Conservation (phyloP, 345 rosid genomes). For the Rhizophora mangle region DNA sequence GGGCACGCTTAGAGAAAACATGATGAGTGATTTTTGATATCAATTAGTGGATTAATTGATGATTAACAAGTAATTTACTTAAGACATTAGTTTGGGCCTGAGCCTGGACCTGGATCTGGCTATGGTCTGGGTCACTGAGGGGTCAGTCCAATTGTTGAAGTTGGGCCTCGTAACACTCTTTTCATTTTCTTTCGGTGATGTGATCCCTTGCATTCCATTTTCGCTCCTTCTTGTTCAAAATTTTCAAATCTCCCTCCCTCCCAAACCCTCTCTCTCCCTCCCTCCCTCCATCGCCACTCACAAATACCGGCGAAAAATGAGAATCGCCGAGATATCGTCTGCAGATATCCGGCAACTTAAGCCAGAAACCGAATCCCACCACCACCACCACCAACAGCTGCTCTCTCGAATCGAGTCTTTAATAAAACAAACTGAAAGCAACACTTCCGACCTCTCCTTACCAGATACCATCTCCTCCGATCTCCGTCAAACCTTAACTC, state of each 20-base stretch:
- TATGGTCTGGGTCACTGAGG: too few relatives aligned
- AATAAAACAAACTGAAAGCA: conserved; percentile 56
- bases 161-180: too few relatives aligned
- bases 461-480: conserved; percentile 48
- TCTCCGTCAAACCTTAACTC: conserved; percentile 51
- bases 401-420: conserved; percentile 64
- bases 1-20: too few relatives aligned
- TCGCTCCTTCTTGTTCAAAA: conserved; percentile 3
- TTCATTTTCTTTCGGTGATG: too few relatives aligned
- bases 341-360: conserved; percentile 42
- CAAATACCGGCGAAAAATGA: conserved; percentile 44
- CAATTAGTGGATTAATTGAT: too few relatives aligned
- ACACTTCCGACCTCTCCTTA: conserved; percentile 29
- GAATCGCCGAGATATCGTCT: conserved; percentile 77
- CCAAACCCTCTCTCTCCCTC: not conserved
- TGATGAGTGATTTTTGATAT: too few relatives aligned
- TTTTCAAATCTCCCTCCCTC: conserved; percentile 2
- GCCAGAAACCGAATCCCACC: not conserved
- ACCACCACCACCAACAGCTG: conserved; percentile 25
- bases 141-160: too few relatives aligned
- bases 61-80: too few relatives aligned
- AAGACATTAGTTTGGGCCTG: too few relatives aligned
- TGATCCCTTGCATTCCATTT: not conserved
- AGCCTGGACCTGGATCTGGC: too few relatives aligned
- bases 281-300: conserved; percentile 27